A percentile compares a stretch with the other conserved stretches of the same genome.
Evolutionary conservation across 2,329 filamentous ascomycete species (phyloP).

Genomic region (Talaromyces sp.): DNA sequence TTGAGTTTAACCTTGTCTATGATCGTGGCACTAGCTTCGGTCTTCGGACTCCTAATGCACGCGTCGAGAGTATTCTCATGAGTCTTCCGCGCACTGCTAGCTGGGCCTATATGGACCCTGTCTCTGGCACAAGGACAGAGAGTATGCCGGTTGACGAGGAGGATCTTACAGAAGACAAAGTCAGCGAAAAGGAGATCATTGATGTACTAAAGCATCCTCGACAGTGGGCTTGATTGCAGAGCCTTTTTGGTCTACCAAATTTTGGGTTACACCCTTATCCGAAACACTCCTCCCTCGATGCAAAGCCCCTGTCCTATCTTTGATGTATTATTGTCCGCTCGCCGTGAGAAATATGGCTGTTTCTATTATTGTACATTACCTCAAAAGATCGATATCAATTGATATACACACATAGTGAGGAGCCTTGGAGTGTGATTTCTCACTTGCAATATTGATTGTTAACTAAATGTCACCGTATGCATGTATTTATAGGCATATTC

Average conservation of each 20-base stretch:
- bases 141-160: conserved; percentile 52
- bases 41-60: conserved; percentile 84
- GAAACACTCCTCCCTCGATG: neutral
- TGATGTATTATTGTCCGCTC: conserved; percentile 4
- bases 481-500: too few species aligned
- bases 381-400: neutral
- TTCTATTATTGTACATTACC: conserved; percentile 9
- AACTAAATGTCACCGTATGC: too few species aligned
- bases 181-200: conserved; percentile 73
- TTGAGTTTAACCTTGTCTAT: conserved; percentile 98
- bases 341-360: neutral
- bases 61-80: conserved; percentile 97
- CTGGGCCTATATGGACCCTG: conserved; percentile 90
- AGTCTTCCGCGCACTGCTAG: conserved; percentile 88
- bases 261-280: too few species aligned
- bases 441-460: neutral
- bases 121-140: conserved; percentile 49
- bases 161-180: conserved; percentile 36
- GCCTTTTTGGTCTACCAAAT: too few species aligned
- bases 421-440: neutral
- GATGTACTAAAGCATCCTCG: conserved; percentile 67
- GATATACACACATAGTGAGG: neutral
- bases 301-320: neutral
- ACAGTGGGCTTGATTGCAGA: conserved; percentile 57
- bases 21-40: conserved; percentile 95